Conservation (phyloP, 495 filamentous ascomycete genomes). For the Hyaloscypha bicolor region DNA sequence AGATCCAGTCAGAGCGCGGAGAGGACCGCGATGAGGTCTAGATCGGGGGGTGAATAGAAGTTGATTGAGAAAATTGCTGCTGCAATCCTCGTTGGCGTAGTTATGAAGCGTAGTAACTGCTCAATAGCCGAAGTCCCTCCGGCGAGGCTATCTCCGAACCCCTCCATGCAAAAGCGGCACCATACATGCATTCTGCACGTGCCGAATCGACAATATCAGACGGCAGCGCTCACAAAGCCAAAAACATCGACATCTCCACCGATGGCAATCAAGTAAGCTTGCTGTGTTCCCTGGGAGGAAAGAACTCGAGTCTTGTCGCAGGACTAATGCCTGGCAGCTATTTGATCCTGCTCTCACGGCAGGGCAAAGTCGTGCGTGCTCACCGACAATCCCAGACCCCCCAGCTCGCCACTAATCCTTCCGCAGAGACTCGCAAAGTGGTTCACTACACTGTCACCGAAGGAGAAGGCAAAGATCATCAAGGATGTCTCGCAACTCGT, state of each 20-base stretch:
- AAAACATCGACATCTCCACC: conserved; percentile 9
- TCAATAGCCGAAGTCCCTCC: background rate
- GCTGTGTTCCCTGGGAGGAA: background rate
- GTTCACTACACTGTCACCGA: conserved; percentile 98
- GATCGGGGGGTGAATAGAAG: background rate
- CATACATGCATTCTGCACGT: background rate
- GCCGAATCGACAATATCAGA: background rate
- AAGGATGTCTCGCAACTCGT: conserved; percentile 99
- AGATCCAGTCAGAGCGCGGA: background rate
- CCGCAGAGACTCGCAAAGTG: conserved; percentile 94
- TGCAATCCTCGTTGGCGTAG: background rate
- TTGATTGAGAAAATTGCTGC: background rate
- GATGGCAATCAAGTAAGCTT: conserved; percentile 65
- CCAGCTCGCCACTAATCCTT: conserved; percentile 38
- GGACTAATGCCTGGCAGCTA: conserved; percentile 65
- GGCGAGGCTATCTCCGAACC: background rate
- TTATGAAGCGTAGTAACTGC: background rate
- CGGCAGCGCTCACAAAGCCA: background rate
- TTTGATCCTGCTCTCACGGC: conserved; percentile 92
- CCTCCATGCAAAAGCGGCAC: background rate
- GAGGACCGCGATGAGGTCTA: background rate
- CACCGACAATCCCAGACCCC: conserved; percentile 26
- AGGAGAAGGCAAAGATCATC: conserved; percentile 99
- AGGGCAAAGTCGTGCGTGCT: conserved; percentile 94
- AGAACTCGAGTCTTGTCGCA: background rate